A percentile compares a stretch with the other conserved stretches of the same genome.
Conservation (phyloP, 441 rosid species). For the Eutrema salsugineum region DNA sequence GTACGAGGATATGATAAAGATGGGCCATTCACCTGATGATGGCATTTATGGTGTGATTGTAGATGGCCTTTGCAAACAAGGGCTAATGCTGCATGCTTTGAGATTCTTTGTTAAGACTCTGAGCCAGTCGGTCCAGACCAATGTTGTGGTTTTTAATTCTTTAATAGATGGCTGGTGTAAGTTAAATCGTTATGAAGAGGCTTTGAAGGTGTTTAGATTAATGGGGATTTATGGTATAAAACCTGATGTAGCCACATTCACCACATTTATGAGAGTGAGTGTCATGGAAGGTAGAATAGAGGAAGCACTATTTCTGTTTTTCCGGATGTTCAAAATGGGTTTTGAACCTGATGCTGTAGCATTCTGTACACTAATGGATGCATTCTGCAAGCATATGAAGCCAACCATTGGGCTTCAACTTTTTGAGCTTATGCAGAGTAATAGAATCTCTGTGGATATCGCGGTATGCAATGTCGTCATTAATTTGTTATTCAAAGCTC, state of each 20-base stretch:
- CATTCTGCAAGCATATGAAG: constrained; percentile 35
- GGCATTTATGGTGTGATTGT: constrained; percentile 35
- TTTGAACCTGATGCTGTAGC: constrained; percentile 35
- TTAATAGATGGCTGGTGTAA: constrained; percentile 47
- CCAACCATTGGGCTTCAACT: constrained; percentile 34
- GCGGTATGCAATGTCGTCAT: constrained; percentile 39
- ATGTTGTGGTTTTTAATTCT: constrained; percentile 37
- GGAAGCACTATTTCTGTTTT: constrained; percentile 33
- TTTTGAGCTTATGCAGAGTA: constrained; percentile 37
- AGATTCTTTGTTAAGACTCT: constrained; percentile 33
- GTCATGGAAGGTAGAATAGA: constrained; percentile 24
- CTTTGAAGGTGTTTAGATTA: constrained; percentile 30
- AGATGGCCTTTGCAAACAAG: constrained; percentile 47
- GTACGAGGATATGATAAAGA: constrained; percentile 33
- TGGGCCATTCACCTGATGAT: constrained; percentile 32
- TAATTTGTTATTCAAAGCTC: constrained; percentile 26
- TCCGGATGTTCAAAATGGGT: constrained; percentile 41
- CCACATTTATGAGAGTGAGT: constrained; percentile 30
- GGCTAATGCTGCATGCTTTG: constrained; percentile 36
- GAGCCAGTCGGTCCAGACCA: constrained; percentile 26
- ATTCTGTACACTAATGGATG: constrained; percentile 39
- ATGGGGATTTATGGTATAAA: constrained; percentile 19
- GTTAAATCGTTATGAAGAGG: constrained; percentile 18
- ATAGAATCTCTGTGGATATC: constrained; percentile 30
- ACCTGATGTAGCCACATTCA: constrained; percentile 37